Evolutionary conservation across 2,329 filamentous ascomycete species (phyloP), one percentile per base, ranked within the genome.

Genomic region (Fusarium palustre): DNA sequence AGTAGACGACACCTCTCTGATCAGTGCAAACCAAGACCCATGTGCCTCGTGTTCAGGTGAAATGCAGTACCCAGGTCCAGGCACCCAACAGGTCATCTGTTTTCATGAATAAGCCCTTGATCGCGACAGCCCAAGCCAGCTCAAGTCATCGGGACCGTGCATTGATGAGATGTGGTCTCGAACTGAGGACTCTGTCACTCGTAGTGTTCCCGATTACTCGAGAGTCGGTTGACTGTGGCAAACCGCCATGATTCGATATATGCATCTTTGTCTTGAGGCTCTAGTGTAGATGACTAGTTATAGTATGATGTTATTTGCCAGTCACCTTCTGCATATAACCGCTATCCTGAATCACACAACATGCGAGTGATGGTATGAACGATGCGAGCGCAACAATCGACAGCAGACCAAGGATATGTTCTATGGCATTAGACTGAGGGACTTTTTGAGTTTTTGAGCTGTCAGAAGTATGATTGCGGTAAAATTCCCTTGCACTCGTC

Each of bases 1-100:
- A 60, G 46, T 49, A 39, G 48, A 41, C 61, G 52, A 36, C 47
- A 45, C 61, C 61, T 53, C 50, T 41, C 28, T 55, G 48, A 53
- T 48, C 55, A 34, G 49, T 55, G 42, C 46, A 60, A 31, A 39
- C 42, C 45, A 66, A 64, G 28, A 25, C 39, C 45, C 43, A 59
- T 60, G 59, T 54, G 55, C 63, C 66, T 69, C 66, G 68, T 73
- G 70, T 70, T 73, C 66, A 65, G 60, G 64, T 46, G 47, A 58
- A 62, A 36, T 33, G 54, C 42, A 30, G 42, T 45, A 30, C 42
- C 25, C 42, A 43, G 25, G 18, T 15, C 12, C 25, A 45, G 42
- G 43, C 25, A 31, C 28, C 53, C 33, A 61, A 24, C 48, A 45
- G 33, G 43, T 39, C 28, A n/a, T 13, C 22, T 46, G 2, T 30